These are phyloP conservation scores for Saccharomyces hybrid DNA, from an alignment of 1,139 yeast genomes.

Conservation along the genomic window DNA sequence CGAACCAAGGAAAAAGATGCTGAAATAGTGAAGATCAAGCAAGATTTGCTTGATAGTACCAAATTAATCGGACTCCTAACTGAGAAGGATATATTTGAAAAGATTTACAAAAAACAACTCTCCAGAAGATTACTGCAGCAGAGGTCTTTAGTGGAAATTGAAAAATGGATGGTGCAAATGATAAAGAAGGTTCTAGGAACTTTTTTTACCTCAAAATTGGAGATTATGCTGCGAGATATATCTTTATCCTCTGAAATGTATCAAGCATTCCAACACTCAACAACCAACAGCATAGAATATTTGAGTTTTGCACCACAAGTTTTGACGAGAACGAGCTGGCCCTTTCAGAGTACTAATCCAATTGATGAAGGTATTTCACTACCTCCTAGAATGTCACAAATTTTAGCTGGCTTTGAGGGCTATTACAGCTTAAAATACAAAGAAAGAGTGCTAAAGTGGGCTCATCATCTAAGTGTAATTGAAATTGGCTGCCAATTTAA, in stretches of 20 bases:
- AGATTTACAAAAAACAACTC: constrained; percentile 77
- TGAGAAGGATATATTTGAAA: constrained; percentile 86
- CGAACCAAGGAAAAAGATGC: constrained; percentile 48
- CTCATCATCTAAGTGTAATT: constrained; percentile 73
- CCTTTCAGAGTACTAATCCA: constrained; percentile 21
- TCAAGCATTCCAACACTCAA: constrained; percentile 18
- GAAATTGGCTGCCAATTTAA: constrained; percentile 67
- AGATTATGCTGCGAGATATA: constrained; percentile 86
- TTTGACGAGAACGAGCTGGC: constrained; percentile 40
- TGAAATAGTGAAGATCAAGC: constrained; percentile 48
- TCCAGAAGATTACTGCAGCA: constrained; percentile 74
- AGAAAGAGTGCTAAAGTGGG: constrained; percentile 76
- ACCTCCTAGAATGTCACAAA: constrained; percentile 40
- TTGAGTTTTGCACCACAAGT: constrained; percentile 44
- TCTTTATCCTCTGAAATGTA: constrained; percentile 32
- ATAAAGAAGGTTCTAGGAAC: constrained; percentile 76
- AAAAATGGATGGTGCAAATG: constrained; percentile 60
- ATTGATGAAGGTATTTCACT: constrained; percentile 39
- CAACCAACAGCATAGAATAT: constrained; percentile 4
- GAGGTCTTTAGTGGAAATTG: constrained; percentile 53
- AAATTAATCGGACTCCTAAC: constrained; percentile 58
- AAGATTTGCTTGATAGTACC: constrained; percentile 48
- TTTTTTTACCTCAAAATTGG: constrained; percentile 69
- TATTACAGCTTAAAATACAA: constrained; percentile 57
- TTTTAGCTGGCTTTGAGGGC: constrained; percentile 38